Base-by-base conservation (phyloP, 148 eudicot genomes). In the Mesembryanthemum crystallinum region DNA sequence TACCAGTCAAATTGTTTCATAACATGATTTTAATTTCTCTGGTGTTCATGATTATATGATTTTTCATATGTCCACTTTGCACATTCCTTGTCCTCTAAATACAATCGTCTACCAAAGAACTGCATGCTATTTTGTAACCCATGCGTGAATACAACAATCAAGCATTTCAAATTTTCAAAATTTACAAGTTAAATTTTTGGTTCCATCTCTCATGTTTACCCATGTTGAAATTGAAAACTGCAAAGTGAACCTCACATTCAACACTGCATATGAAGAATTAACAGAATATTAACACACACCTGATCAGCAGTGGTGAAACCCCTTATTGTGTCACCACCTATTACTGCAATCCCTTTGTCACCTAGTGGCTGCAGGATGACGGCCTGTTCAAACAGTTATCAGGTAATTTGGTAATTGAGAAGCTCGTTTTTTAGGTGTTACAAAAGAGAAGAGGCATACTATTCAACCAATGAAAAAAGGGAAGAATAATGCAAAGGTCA, bases 281-380 rank as follows among this genome's bases (percentile, higher is more conserved):
- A 12, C 49, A 11, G 60, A 23, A 62, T 32, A 23, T 25, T 12
- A 57, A 81, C 33, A 54, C 42, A 63, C 61, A 94, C 97, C 96
- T 92, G 99, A 83, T 92, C 97, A 33, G 99, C 90, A 58, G 90
- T 75, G 15, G 92, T 87, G 78, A 95, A 95, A 13, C 99, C 97
- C 77, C 98, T 84, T 43, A 92, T 89, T 18, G 89, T 95, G 80
- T 92, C 87, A 65, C 97, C 99, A 68, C 99, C 99, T 74, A 95
- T 61, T 47, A 95, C 73, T 60, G 89, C 91, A 80, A 90, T 86
- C 64, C 99, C 99, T 86, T 79, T 81, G 69, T 87, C 88, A 25
- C 94, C 97, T 32, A 95, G 84, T 29, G 97, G 98, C 80, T 96
- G 98, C 83, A 92, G 86, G 78, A 96, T 88, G 75, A 96, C 99